Base-by-base conservation (phyloP, 108 stramenopile species). In the Cyclotella choctawhatcheeana region DNA sequence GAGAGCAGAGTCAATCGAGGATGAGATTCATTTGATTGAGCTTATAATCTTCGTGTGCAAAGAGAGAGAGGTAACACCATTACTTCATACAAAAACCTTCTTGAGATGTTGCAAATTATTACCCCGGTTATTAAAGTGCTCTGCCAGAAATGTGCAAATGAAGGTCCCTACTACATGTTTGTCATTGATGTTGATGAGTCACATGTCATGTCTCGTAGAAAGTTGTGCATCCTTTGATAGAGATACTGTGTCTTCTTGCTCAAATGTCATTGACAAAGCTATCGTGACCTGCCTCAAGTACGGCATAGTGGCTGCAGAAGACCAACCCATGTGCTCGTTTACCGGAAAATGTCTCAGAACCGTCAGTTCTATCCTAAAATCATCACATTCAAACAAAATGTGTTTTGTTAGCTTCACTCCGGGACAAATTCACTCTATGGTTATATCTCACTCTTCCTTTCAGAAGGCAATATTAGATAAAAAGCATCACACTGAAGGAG, bases 361-460 rank as follows among this genome's bases (percentile, higher is more conserved):
- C 1, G 65, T 77, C 27, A 53, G 71, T 21, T 59, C 60, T 21
- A 61, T 79, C 34, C 29, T 79, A 35, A 32, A 56, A 25, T 17
- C 60, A 43, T 45, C 56, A 53, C n/a, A 27, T 35, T 31, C 22
- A 44, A 37, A 5, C 29, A 31, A 59, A 16, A 4, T 31, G 52
- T 18, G 2, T 30, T 24, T 59, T 34, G 70, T 52, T 26, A 48
- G 54, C 18, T 50, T 81, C 33, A 61, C 58, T 17, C 64, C 76
- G 12, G 71, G 58, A 20, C 76, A 79, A 44, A 50, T 82, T 22
- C 81, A 82, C 74, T 60, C 69, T 14, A 82, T 82, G 81, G 50
- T 51, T 43, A 20, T 71, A 12, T 82, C 81, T 62, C 81, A 82
- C 52, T 82, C 81, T 4, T 68, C 73, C 21, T 82, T 78, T 78